phyloP scores from a whole-genome alignment of 2,329 filamentous ascomycete genomes.

The Simplicillium sp. region DNA sequence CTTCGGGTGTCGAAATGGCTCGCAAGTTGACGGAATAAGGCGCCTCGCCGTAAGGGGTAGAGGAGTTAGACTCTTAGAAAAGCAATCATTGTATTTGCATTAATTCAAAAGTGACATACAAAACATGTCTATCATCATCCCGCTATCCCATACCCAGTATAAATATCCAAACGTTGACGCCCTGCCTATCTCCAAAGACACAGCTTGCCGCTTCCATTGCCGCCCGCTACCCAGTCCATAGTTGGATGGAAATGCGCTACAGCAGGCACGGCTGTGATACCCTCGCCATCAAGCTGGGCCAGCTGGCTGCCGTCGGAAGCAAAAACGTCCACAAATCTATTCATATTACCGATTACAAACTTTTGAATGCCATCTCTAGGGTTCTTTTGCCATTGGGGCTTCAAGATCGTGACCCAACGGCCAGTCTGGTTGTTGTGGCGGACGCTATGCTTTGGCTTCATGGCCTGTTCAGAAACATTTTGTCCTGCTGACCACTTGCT shows the following conservation, averaged over 20 bases:
- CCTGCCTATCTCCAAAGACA: slow-evolving; percentile 70
- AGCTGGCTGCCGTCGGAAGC: slow-evolving; percentile 75
- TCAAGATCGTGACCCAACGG: slow-evolving; percentile 78
- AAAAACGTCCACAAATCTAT: slow-evolving; percentile 89
- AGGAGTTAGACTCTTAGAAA: too few species aligned
- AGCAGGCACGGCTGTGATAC: slow-evolving; percentile 88
- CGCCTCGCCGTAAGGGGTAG: too few species aligned
- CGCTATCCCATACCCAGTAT: too few species aligned
- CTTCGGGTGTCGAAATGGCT: slow-evolving; percentile 6
- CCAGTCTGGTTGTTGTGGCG: slow-evolving; percentile 94
- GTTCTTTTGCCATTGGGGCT: slow-evolving; percentile 77
- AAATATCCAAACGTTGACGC: too few species aligned
- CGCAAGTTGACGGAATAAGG: slow-evolving; percentile 1
- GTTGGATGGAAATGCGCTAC: slow-evolving; percentile 85
- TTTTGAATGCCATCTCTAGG: slow-evolving; percentile 75
- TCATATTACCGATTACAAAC: slow-evolving; percentile 95
- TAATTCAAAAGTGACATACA: slow-evolving; percentile 4
- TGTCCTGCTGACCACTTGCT: slow-evolving; percentile 49
- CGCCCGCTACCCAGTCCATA: slow-evolving; percentile 84
- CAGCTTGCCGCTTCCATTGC: slow-evolving; percentile 84
- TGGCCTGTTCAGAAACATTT: slow-evolving; percentile 47
- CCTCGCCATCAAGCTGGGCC: slow-evolving; percentile 78
- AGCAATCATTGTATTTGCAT: too few species aligned
- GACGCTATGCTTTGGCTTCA: slow-evolving; percentile 61
- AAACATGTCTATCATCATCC: neutral